Evolutionary conservation across 1,284 basidiomycete genomes (phyloP), one percentile per base, ranked within the genome.

Genomic region (Cutaneotrichosporon spelunceum): DNA sequence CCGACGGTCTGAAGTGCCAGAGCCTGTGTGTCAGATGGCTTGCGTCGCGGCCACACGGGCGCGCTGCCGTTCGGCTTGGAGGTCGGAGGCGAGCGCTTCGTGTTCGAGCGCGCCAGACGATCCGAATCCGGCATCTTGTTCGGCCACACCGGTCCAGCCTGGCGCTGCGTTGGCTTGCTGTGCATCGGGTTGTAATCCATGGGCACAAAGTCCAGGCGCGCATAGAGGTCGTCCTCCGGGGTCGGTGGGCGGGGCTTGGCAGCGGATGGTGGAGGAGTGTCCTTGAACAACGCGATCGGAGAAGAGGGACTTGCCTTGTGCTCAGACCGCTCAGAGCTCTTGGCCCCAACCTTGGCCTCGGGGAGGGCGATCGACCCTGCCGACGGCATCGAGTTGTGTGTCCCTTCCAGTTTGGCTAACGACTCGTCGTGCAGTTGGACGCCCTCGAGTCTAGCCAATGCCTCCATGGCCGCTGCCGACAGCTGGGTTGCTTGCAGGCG

Each of bases 201-300:
- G 5, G 56, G 56, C 23, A 57, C 33, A 29, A 57, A 57, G 33
- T 57, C 56, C 21, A 57, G 56, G 8, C 56, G 33, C 34, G 56
- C 56, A 24, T 57, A 57, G 9, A 57, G 56, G 47, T 57, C 56
- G 42, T 57, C 56, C 24, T 57, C 56, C 1, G 48, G 47, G 36
- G 56, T 42, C 6, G 54, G 56, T 7, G n/a, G 16, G 26, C 54
- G 27, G 19, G 27, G 39, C 52, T 53, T 33, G 29, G 49, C 36
- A n/a, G 36, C 21, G 30, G 30, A 23, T n/a, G n/a, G n/a, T n/a
- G 53, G 34, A 26, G 36, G 26, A 5, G 45, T 4, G 34, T 53
- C 33, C 30, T 53, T 53, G 19, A n/a, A 47, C 10, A 29, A 19
- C 29, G 30, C 21, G 48, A 26, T 11, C 23, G 6, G 26, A 49